Base-by-base conservation (phyloP, 2,329 filamentous ascomycete species). In the Stachybotrys elegans region DNA sequence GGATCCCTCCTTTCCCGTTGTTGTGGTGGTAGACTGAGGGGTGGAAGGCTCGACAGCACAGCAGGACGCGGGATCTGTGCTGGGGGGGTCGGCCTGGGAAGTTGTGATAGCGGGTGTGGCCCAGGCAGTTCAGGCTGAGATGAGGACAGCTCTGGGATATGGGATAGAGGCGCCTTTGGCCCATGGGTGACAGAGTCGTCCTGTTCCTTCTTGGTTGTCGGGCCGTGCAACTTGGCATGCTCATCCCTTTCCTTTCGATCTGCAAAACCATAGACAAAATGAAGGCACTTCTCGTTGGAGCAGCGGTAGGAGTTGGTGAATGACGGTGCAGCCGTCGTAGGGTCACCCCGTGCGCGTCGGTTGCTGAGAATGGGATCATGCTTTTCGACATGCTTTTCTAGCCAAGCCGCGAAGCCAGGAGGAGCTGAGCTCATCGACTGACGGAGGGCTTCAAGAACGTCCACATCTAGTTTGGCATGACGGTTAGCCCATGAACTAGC, bases 231-330 rank as follows among this genome's bases (percentile, higher is more conserved):
- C 48, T 63, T 68, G 32, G 66, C 55, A 56, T 81, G 78, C 27
- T 65, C 65, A 44, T 79, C 74, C 42, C 75, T 69, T 48, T 79
- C 76, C 42, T 73, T 63, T 29, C 63, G 64, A 45, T 67, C 72
- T 27, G 65, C 55, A 54, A 80, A 79, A 22, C 78, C 78, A 50
- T 81, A 81, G 29, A 81, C 71, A 57, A 79, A 81, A 57, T 77
- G 71, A 46, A 76, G 60, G 52, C 78, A 81, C 44, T 66, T 66
- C 42, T 79, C 72, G 48, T 79, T 66, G 60, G 66, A 72, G 58
- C 78, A 81, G n/a, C n/a, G n/a, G n/a, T n/a, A n/a, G n/a, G n/a
- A n/a, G n/a, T n/a, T n/a, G n/a, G n/a, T n/a, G n/a, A n/a, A n/a
- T n/a, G n/a, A n/a, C n/a, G n/a, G n/a, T n/a, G n/a, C n/a, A n/a